Evolutionary conservation across 352 stramenopile species (phyloP), one percentile per base, ranked within the genome.

Genomic region (Phytophthora cajani): DNA sequence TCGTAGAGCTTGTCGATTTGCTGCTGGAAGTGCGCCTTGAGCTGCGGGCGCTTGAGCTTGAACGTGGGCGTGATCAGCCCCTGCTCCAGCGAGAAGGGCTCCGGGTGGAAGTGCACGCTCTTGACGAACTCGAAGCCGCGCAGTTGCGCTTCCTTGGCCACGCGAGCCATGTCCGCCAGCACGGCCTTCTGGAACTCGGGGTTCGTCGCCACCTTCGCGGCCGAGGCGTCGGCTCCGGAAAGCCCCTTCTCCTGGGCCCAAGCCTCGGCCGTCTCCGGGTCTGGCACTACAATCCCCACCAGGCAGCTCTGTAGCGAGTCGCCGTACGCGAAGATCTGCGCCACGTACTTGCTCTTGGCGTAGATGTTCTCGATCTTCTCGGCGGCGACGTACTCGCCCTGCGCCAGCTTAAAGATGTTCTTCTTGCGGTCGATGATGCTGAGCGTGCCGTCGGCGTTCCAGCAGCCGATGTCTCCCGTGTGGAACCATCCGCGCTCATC

Each of bases 311-410:
- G 90, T 21, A 98, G 85, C 9, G 90, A 98, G 76, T 99, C 94
- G 10, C 97, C 97, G 74, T 98, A 91, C 1, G 98, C 91, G 74
- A 98, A 99, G 36, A 88, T 79, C 80, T 98, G 94, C 9, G 80
- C 91, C 47, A 98, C 91, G 68, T 98, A 96, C 4, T 79, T 74
- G 66, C 78, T 91, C 67, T 97, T 97, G 47, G 78, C 74, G 62
- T 98, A 98, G 7, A 94, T 81, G 81, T 97, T 97, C 71, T 99
- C 96, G 69, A 99, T 94, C 80, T 98, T 98, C 78, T 99, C 96
- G 16, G 95, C 78, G 0, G 96, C 95, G 7, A 99, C 85, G 76
- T 99, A 99, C 79, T 99, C 96, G 36, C 95, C 96, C 69, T 97
- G 84, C 1, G 87, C 74, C 6, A 97, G 78, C 81, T 97, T 97